Base-by-base conservation (phyloP, 352 stramenopile genomes). In the Phytophthora palmivora region DNA sequence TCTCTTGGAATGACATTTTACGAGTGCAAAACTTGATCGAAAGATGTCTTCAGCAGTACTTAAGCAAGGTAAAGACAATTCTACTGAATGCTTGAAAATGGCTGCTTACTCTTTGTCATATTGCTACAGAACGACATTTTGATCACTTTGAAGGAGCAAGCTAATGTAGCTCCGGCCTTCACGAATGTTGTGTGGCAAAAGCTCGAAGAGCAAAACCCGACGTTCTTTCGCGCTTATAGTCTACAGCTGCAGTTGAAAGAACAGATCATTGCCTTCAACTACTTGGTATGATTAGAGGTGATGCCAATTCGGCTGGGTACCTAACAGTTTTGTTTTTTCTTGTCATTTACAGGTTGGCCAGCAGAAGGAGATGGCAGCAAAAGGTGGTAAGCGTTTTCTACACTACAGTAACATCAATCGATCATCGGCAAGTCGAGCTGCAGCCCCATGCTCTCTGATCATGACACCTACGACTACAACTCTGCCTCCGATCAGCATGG, bases 201-300 rank as follows among this genome's bases (percentile, higher is more conserved):
- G 55, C 81, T 97, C 6, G 85, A 97, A 56, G 87, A 97, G 49
- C 90, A 97, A 60, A 97, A 97, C 36, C 82, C 87, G 12, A 81
- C 79, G 6, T 97, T 97, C 55, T 97, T 97, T 52, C 73, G 82
- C 10, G 86, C 87, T 1, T 97, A 97, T 61, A 77, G 71, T 33
- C 52, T 95, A 16, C 85, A 94, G 33, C 71, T 97, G 12, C 80
- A 91, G 58, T 77, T 97, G 7, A 93, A 94, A 63, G 91, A 97
- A 45, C 91, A 97, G 61, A 94, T 97, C 54, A 59, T 93, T 14
- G 81, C 88, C 8, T 97, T 97, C 66, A 97, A 97, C 72, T 97
- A 96, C 59, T 70, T 97, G 26, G 90, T 97, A 78, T 39, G 45
- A 43, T 10, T 12, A 19, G 14, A 34, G n/a, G 4, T 0, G 26